Evolutionary conservation across 2,329 filamentous ascomycete species (phyloP), one percentile per base, ranked within the genome.

Genomic region (Metarhizium anisopliae): DNA sequence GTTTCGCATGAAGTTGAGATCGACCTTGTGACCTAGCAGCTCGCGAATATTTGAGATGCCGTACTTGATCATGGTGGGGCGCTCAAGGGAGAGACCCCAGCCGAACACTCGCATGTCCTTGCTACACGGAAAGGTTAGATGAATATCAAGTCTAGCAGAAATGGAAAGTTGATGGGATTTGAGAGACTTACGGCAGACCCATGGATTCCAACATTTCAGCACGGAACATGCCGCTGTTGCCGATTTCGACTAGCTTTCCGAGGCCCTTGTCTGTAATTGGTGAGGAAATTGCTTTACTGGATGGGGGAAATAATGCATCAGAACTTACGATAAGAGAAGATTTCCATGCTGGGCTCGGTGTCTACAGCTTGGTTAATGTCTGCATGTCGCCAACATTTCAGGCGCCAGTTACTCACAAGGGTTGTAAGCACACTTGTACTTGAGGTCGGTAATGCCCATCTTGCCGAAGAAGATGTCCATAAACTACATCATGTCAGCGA

Each of bases 1-100:
- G 63, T 80, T 85, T 77, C 95, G 87, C 63, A 99, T 91, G 76
- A 96, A 96, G 67, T 85, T 85, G 68, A 97, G 75, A 74, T 97
- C 92, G 47, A 96, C 92, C 77, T 96, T 95, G 77, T 99, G 93
- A 14, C 93, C 93, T 55, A 99, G 77, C 66, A 96, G 74, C 73
- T 96, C 91, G 64, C 92, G 84, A 65, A 96, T 96, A 72, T 96
- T 96, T 66, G 83, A 89, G 59, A 90, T 90, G 65, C 81, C 84
- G 70, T 87, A 95, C 81, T 95, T 94, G 76, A 96, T 96, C 94
- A 97, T 99, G 11, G 94, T 97, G 56, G 94, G 94, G 65, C 94
- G 77, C 79, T 99, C 94, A 68, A 99, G 74, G 71, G 85, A 90
- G 68, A 99, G 75, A 42, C 94, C 94, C 81, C 91, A 97, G 38